Conservation (phyloP, 75 land plant species). For the Pinus albicaulis region DNA sequence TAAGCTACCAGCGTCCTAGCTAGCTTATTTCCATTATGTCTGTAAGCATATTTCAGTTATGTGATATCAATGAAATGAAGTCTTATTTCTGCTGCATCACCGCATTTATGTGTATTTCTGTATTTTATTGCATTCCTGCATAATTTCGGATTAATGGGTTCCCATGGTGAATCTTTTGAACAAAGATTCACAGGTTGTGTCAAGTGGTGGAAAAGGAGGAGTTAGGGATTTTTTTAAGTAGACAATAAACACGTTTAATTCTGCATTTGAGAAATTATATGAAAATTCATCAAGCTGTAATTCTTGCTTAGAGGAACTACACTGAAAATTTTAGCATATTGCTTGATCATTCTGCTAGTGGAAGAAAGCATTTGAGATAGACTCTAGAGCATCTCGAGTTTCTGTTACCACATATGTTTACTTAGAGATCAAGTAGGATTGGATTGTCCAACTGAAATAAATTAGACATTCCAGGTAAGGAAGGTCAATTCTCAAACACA, state of each 20-base stretch:
- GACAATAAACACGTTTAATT: slow-evolving; percentile 26
- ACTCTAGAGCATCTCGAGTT: slow-evolving; percentile 23
- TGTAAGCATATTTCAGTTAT: no score
- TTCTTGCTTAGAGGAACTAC: slow-evolving; percentile 25
- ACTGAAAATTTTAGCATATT: neutral
- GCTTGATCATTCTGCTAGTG: slow-evolving; percentile 1
- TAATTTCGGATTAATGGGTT: no score
- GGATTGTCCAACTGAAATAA: no score
- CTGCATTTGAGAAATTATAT: slow-evolving; percentile 24
- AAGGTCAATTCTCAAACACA: no score
- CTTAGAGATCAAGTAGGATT: neutral
- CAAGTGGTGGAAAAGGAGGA: slow-evolving; percentile 24
- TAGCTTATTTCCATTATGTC: no score
- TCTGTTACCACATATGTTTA: slow-evolving; percentile 25
- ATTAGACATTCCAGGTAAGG: no score
- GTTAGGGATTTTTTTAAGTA: slow-evolving; percentile 22
- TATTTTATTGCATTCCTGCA: no score
- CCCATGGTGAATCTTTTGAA: slow-evolving; percentile 18
- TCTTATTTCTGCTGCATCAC: no score
- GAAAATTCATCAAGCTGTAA: slow-evolving; percentile 22
- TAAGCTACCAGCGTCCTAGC: no score
- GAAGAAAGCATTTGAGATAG: slow-evolving; percentile 22
- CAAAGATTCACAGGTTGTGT: slow-evolving; percentile 23
- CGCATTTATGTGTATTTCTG: no score
- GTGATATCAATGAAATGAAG: no score